Conservation (phyloP, 208 protist genomes). For the Trypanosoma cruzi region DNA sequence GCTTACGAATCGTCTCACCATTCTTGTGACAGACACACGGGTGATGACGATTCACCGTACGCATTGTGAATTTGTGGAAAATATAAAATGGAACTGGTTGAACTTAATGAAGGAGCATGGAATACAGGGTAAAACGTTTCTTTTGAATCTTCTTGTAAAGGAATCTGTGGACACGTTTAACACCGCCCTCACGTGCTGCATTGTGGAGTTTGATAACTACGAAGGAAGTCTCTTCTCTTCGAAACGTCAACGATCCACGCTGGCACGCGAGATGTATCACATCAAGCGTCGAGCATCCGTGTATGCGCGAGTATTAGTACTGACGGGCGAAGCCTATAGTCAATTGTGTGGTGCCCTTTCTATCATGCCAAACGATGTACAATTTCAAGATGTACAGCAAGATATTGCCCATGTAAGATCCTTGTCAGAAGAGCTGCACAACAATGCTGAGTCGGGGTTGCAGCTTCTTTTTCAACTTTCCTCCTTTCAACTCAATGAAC, state of each 20-base stretch:
- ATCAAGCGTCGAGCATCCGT: slow-evolving; percentile 82
- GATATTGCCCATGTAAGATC: slow-evolving; percentile 69
- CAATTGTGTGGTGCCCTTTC: slow-evolving; percentile 52
- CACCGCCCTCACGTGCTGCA: slow-evolving; percentile 51
- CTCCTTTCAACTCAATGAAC: slow-evolving; percentile 88
- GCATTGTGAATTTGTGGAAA: slow-evolving; percentile 67
- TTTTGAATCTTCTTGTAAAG: slow-evolving; percentile 73
- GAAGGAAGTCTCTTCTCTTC: slow-evolving; percentile 70
- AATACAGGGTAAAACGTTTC: slow-evolving; percentile 6
- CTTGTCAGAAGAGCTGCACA: slow-evolving; percentile 72
- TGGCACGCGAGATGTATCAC: slow-evolving; percentile 80
- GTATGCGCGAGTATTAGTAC: slow-evolving; percentile 62
- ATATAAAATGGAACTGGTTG: slow-evolving; percentile 60
- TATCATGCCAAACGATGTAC: slow-evolving; percentile 44
- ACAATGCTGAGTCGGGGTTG: slow-evolving; percentile 71
- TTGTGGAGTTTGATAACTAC: slow-evolving; percentile 79
- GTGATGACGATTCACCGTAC: slow-evolving; percentile 78
- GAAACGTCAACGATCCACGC: slow-evolving; percentile 38
- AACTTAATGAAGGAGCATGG: slow-evolving; percentile 6
- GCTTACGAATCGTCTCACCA: slow-evolving; percentile 75
- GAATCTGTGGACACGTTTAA: slow-evolving; percentile 67
- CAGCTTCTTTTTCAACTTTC: slow-evolving; percentile 81
- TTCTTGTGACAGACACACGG: slow-evolving; percentile 39
- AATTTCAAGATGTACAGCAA: slow-evolving; percentile 77
- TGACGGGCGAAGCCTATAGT: slow-evolving; percentile 70